A percentile compares a stretch with the other conserved stretches of the same genome.
Evolutionary conservation across 179 eudicot species (phyloP).

Genomic region (Gypsophila paniculata): DNA sequence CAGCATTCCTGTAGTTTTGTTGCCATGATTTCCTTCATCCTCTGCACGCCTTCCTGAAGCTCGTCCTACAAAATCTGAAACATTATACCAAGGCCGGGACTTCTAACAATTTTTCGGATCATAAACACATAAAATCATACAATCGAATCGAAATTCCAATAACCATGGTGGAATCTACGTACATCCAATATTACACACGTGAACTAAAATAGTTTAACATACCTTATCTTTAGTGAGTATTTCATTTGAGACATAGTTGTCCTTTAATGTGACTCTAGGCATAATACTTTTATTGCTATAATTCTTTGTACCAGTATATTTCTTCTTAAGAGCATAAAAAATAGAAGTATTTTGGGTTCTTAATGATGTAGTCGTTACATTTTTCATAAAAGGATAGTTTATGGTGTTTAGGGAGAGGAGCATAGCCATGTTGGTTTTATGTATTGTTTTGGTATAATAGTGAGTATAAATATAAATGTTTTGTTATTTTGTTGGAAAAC

Average conservation of each 20-base stretch:
- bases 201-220: background rate
- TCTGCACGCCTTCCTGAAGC: constrained; percentile 10
- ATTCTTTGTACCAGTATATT: background rate
- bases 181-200: too few relatives aligned
- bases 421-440: background rate
- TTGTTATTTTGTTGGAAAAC: background rate
- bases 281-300: background rate
- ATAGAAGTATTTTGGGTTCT: background rate
- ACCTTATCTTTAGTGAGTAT: background rate
- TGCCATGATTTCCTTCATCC: background rate
- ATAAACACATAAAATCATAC: too few relatives aligned
- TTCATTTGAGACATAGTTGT: background rate
- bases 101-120: too few relatives aligned
- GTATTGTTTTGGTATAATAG: too few relatives aligned
- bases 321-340: background rate
- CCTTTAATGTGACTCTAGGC: background rate
- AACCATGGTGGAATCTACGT: too few relatives aligned
- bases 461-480: background rate
- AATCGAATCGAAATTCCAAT: too few relatives aligned
- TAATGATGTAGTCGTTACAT: background rate
- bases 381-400: background rate
- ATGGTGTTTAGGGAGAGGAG: background rate
- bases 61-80: too few relatives aligned
- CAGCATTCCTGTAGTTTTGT: background rate
- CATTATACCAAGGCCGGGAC: too few relatives aligned